Evolutionary conservation across 2,329 filamentous ascomycete genomes (phyloP), one percentile per base, ranked within the genome.

Genomic region (Xylariaceae sp.): DNA sequence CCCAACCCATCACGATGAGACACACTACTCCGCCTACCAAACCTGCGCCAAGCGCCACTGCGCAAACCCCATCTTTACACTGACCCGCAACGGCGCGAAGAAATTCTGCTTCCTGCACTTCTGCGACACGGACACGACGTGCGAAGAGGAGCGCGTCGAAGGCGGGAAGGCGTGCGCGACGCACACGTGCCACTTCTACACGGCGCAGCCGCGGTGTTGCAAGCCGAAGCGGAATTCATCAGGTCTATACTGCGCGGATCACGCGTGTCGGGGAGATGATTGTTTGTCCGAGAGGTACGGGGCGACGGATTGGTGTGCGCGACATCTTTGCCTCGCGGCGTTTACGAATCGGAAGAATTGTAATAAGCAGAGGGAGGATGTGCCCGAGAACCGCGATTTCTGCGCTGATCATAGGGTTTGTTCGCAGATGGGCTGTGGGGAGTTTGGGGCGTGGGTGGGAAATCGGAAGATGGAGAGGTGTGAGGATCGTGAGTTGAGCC

Each of bases 51-150:
- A 53, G 6, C 23, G n/a, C 8, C 57, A 57, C 13, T 68, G 66
- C 55, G 34, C 49, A 1, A 11, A 64, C 35, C 59, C 73, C 68
- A 63, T 70, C 67, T 61, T 74, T 63, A 56, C 74, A 66, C n/a
- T 72, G 69, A 3, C 66, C 50, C 74, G 68, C 59, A 68, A 62
- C 63, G 67, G 51, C 60, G 57, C 10, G 51, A 55, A 11, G 17
- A 53, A 39, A 48, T 66, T 54, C 56, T 69, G 67, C 59, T 64
- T 59, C 50, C 48, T 56, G 1, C 68, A 69, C 53, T 65, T 61
- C 60, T 70, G 68, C 57, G 57, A 59, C 6, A 56, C 57, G 11
- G 13, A 39, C 10, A 45, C 34, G 3, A 48, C 53, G 17, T 67
- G 68, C 57, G 63, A 42, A 1, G 55, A 59, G 2, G 50, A 54